Base-by-base conservation (phyloP, 1,139 yeast genomes). In the Candida anutae region DNA sequence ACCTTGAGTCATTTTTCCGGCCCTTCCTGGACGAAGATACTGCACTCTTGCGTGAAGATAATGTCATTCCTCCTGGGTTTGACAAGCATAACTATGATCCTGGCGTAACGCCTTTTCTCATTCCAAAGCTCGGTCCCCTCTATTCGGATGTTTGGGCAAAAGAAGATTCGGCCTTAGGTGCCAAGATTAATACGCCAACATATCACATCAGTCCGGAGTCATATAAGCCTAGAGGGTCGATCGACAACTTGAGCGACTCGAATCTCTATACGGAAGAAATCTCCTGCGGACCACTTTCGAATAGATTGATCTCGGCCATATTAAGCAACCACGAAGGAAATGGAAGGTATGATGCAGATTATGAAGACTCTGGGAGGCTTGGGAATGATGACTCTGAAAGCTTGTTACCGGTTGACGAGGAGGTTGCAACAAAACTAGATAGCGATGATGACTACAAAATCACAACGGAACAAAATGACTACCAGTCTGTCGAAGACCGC, bases 201-300 rank as follows among this genome's bases (percentile, higher is more conserved):
- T 55, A 45, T 30, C 58, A 51, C 24, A 64, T 61, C 27, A 58
- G 62, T 5, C 36, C 55, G 21, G 71, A 63, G 26, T 49, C 69
- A 2, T 68, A 74, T 28, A 58, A 67, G 23, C 78, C 95, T 0
- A 73, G 67, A 36, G 90, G 87, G 3, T 60, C 77, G 1, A 62
- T 77, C 1, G 76, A 69, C 15, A 64, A 63, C 14, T 41, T 88
- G 22, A 63, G 53, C 15, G 96, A 85, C 42, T 78, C 72, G 4
- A 55, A 59, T 2, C 53, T 88, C 31, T 93, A 81, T 36, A 65
- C 78, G 0, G 93, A 81, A 35, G 77, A 73, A 14, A 62, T 88
- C 1, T 80, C 94, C 0, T 82, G 95, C 50, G 99, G 99, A 0
- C 98, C 99, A 0, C 62, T 90, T 23, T 82, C 94, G 0, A 77